These are phyloP conservation scores for Triticum timopheevii DNA, from an alignment of 176 grass and related monocot genomes.

Conservation along the genomic window DNA sequence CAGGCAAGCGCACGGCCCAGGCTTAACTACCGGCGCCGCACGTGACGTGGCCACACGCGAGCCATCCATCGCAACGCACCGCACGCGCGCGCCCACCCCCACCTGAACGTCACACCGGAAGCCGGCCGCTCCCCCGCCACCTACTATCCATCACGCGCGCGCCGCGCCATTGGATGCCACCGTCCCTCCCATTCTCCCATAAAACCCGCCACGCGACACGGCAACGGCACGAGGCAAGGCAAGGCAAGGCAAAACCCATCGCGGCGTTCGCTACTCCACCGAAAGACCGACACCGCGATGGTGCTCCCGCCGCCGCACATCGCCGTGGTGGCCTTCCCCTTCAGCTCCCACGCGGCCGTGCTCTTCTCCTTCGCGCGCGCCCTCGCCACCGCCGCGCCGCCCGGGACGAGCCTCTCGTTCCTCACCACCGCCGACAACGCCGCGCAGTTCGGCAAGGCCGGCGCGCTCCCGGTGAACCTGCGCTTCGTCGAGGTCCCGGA, in stretches of 20 bases:
- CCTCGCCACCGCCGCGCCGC: constrained; percentile 33
- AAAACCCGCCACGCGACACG: neutral
- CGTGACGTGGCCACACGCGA: neutral
- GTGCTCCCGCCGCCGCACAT: constrained; percentile 37
- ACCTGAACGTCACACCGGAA: neutral
- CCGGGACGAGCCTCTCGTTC: constrained; percentile 30
- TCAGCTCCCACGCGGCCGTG: constrained; percentile 56
- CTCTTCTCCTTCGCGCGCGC: constrained; percentile 44
- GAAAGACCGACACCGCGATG: neutral
- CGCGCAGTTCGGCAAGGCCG: constrained; percentile 2
- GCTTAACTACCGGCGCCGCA: neutral
- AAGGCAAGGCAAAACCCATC: neutral
- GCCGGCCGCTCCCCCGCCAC: neutral
- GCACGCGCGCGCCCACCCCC: neutral
- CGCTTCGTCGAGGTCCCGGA: constrained; percentile 38
- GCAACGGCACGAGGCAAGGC: no score
- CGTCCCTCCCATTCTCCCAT: neutral
- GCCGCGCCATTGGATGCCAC: neutral
- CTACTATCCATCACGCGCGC: neutral
- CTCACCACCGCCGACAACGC: constrained; percentile 26
- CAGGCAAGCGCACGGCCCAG: no score
- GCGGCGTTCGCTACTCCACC: neutral
- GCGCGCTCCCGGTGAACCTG: constrained; percentile 18
- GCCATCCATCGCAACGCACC: neutral
- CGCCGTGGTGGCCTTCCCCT: constrained; percentile 58